phyloP scores from a whole-genome alignment of 441 rosid species.

The Euphorbia schlechtendalii region DNA sequence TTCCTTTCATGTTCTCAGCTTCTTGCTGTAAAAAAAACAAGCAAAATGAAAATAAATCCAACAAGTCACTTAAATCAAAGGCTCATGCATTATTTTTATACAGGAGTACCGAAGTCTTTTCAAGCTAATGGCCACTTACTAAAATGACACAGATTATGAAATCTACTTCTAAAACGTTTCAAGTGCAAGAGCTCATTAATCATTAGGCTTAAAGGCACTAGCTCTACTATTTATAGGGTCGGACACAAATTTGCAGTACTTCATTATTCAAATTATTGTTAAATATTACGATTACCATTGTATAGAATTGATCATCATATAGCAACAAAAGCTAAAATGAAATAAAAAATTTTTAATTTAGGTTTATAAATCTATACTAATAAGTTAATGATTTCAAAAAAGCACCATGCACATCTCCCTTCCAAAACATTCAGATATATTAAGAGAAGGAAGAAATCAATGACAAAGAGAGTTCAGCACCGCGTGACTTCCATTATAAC shows the following conservation, averaged over 20 bases:
- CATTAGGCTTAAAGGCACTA: background rate
- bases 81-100: conserved; percentile 6
- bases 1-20: conserved; percentile 50
- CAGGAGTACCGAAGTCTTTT: background rate
- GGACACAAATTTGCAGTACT: background rate
- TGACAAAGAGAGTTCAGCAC: background rate
- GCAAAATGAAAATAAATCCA: conserved; percentile 11
- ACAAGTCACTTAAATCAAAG: conserved; percentile 10
- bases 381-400: too few species aligned
- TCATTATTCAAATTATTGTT: too few species aligned
- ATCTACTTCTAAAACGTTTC: background rate
- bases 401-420: too few species aligned
- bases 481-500: too few species aligned
- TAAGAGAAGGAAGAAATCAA: background rate
- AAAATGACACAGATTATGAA: background rate
- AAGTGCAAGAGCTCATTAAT: background rate
- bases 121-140: background rate
- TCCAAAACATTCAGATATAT: too few species aligned
- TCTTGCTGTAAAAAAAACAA: conserved; percentile 44
- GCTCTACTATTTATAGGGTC: too few species aligned
- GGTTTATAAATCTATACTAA: too few species aligned
- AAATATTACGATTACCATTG: too few species aligned
- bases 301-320: too few species aligned
- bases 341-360: too few species aligned
- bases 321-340: too few species aligned